phyloP scores from a whole-genome alignment of 2,329 filamentous ascomycete genomes.

The Penicillium sclerotigenum region DNA sequence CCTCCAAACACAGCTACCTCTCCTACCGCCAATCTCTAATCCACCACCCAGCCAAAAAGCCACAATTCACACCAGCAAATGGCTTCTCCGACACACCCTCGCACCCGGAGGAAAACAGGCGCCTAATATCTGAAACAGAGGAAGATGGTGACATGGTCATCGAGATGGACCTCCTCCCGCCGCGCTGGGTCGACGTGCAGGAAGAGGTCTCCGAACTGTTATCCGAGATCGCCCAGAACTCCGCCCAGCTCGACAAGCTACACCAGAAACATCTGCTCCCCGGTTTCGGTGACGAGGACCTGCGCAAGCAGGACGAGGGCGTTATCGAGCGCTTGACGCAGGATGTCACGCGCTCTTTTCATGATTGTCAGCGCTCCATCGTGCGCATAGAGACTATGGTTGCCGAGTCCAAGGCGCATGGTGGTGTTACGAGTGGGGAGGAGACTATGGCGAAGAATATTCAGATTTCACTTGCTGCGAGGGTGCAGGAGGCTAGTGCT shows the following conservation, averaged over 20 bases:
- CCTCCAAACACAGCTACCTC: conserved; percentile 67
- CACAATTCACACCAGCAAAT: conserved; percentile 62
- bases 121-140: conserved; percentile 72
- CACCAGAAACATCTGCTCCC: conserved; percentile 97
- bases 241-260: conserved; percentile 80
- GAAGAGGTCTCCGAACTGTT: conserved; percentile 88
- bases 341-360: conserved; percentile 83
- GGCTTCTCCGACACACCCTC: conserved; percentile 60
- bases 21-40: conserved; percentile 98
- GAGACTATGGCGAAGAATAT: conserved; percentile 96
- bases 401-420: conserved; percentile 69
- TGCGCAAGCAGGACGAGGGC: conserved; percentile 79
- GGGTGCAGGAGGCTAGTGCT: conserved; percentile 88
- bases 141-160: conserved; percentile 94
- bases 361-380: conserved; percentile 84
- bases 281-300: conserved; percentile 91
- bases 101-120: conserved; percentile 67
- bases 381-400: conserved; percentile 86
- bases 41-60: conserved; percentile 86
- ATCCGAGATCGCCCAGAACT: conserved; percentile 74
- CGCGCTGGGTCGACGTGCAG: conserved; percentile 91
- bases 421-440: conserved; percentile 71
- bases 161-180: conserved; percentile 95
- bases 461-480: conserved; percentile 81
- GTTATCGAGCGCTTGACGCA: conserved; percentile 90